Percentiles rank a stretch among this genome's conserved stretches.
These are phyloP conservation scores for Hygrocybe punicea DNA, from an alignment of 768 basidiomycete genomes.

Conservation along the genomic window DNA sequence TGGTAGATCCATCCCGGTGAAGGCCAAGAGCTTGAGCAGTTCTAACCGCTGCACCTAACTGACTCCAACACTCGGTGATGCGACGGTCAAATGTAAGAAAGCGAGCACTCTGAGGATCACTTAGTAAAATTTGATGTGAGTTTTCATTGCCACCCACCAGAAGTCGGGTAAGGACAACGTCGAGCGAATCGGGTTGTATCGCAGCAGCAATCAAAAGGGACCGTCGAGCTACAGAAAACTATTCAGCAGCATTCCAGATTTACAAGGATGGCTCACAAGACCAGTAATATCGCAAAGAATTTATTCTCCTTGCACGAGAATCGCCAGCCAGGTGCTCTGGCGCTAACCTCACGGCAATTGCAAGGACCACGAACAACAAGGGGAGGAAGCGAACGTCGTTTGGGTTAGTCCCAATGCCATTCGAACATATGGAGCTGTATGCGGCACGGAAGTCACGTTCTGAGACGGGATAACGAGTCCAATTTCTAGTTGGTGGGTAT, in stretches of 20 bases:
- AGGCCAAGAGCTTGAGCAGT: constrained; percentile 93
- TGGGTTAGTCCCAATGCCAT: constrained; percentile 62
- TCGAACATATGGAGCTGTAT: constrained; percentile 60
- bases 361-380: constrained; percentile 88
- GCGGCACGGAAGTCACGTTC: constrained; percentile 76
- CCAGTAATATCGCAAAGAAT: constrained; percentile 91
- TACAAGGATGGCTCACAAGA: constrained; percentile 62
- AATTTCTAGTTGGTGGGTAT: constrained; percentile 57
- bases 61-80: constrained; percentile 95
- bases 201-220: constrained; percentile 89
- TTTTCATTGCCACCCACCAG: constrained; percentile 53
- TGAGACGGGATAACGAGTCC: constrained; percentile 89
- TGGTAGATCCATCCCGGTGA: constrained; percentile 81
- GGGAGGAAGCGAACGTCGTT: constrained; percentile 83
- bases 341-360: constrained; percentile 79
- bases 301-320: constrained; percentile 67
- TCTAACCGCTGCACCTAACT: constrained; percentile 86
- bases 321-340: constrained; percentile 84
- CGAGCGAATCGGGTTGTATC: constrained; percentile 87
- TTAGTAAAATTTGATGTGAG: constrained; percentile 36
- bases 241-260: not conserved
- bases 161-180: constrained; percentile 88
- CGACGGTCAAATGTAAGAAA: constrained; percentile 72
- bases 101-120: constrained; percentile 44
- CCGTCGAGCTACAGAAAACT: constrained; percentile 59